Evolutionary conservation across 768 basidiomycete genomes (phyloP).

Genomic region (Pisolithus marmoratus): DNA sequence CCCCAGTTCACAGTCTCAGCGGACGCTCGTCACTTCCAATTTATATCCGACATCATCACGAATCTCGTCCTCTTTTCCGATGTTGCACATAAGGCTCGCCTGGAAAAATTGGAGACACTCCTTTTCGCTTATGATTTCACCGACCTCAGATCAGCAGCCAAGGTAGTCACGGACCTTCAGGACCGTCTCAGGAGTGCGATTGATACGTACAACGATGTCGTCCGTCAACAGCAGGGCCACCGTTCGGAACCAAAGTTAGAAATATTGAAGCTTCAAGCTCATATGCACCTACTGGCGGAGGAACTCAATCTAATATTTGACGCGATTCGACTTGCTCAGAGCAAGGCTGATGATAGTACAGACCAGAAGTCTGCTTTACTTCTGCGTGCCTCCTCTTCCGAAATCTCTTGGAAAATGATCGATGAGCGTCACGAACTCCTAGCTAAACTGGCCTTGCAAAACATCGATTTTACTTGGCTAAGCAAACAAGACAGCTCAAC

Average conservation of each 20-base stretch:
- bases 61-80: constrained; percentile 89
- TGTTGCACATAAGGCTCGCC: constrained; percentile 70
- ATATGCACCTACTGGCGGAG: constrained; percentile 66
- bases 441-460: constrained; percentile 79
- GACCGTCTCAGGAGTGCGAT: constrained; percentile 59
- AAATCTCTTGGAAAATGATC: constrained; percentile 91
- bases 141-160: constrained; percentile 64
- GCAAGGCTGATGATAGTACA: constrained; percentile 56
- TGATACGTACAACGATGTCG: constrained; percentile 43
- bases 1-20: constrained; percentile 87
- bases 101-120: constrained; percentile 75
- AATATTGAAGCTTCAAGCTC: constrained; percentile 62
- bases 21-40: constrained; percentile 73
- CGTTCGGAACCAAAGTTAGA: constrained; percentile 44
- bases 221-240: constrained; percentile 25
- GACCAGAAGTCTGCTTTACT: constrained; percentile 78
- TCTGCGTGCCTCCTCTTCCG: constrained; percentile 73
- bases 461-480: constrained; percentile 77
- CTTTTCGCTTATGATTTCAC: constrained; percentile 87
- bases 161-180: constrained; percentile 70
- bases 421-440: constrained; percentile 66
- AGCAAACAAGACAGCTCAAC: constrained; percentile 86
- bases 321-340: constrained; percentile 78
- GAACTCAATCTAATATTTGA: constrained; percentile 84
- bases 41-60: constrained; percentile 82